phyloP scores from a whole-genome alignment of 179 eudicot species.

The Silene noctiflora region DNA sequence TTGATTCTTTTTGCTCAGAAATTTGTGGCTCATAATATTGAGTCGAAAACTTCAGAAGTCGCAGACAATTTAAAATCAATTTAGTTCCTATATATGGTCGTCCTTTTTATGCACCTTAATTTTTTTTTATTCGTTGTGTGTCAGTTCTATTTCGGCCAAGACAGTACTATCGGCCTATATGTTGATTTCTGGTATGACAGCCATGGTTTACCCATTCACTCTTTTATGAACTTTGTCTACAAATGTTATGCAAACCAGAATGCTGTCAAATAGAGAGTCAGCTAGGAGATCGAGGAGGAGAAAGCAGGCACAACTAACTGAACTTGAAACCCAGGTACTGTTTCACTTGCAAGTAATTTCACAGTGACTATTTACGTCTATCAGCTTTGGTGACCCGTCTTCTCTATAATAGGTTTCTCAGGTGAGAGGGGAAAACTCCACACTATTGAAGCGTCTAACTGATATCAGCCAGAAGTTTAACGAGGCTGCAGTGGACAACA shows the following conservation, averaged over 20 bases:
- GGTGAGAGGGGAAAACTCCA: constrained; percentile 78
- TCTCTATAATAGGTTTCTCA: constrained; percentile 60
- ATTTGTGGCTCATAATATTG: not conserved
- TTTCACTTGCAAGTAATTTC: not conserved
- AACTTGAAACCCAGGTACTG: constrained; percentile 82
- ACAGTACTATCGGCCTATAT: too few species aligned
- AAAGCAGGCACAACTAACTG: constrained; percentile 87
- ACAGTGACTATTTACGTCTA: not conserved
- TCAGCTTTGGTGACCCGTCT: constrained; percentile 1
- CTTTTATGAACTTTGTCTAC: not conserved
- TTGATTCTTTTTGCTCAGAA: not conserved
- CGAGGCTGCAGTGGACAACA: constrained; percentile 95
- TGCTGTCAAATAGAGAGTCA: constrained; percentile 95
- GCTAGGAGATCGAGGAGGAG: constrained; percentile 94
- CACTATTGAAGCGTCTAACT: constrained; percentile 69
- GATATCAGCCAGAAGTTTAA: constrained; percentile 83
- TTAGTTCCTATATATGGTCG: not conserved
- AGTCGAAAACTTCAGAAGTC: too few species aligned
- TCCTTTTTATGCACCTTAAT: not conserved
- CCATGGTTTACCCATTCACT: not conserved
- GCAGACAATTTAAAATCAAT: not conserved
- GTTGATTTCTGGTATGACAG: not conserved
- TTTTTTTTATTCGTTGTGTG: too few species aligned
- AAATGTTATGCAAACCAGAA: constrained; percentile 40
- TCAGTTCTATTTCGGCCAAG: too few species aligned